Evolutionary conservation across 2,329 filamentous ascomycete species (phyloP).

Genomic region (Beauveria bassiana): DNA sequence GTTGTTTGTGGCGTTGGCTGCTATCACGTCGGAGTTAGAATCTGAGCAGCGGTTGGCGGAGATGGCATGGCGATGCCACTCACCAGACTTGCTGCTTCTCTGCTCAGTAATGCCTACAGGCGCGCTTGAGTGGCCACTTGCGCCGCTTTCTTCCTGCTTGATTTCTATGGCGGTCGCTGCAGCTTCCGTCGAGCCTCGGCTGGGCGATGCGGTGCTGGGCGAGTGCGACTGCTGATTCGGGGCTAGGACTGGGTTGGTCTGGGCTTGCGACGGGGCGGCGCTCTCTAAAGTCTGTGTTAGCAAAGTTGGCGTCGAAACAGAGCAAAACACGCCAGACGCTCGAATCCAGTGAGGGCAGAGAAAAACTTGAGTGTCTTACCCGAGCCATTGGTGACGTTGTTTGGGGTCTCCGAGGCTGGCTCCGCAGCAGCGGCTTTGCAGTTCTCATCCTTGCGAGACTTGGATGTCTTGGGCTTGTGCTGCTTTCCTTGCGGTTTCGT

Average conservation of each 20-base stretch:
- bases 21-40: conserved; percentile 9
- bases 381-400: background rate
- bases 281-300: background rate
- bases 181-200: background rate
- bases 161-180: background rate
- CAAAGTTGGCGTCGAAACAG: background rate
- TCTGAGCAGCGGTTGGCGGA: background rate
- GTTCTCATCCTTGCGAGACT: conserved; percentile 5
- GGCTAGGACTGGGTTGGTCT: background rate
- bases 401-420: background rate
- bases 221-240: conserved; percentile 2
- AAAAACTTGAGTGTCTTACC: background rate
- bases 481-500: background rate
- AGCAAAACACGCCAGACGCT: background rate
- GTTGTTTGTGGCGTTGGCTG: conserved; percentile 14
- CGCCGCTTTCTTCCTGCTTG: background rate
- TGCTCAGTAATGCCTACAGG: conserved; percentile 1
- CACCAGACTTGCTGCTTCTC: conserved; percentile 12
- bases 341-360: background rate
- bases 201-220: background rate
- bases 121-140: background rate
- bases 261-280: background rate
- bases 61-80: background rate
- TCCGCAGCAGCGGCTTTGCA: conserved; percentile 3
- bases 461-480: background rate